phyloP scores from a whole-genome alignment of 768 basidiomycete genomes.

The Boletellus sp. region DNA sequence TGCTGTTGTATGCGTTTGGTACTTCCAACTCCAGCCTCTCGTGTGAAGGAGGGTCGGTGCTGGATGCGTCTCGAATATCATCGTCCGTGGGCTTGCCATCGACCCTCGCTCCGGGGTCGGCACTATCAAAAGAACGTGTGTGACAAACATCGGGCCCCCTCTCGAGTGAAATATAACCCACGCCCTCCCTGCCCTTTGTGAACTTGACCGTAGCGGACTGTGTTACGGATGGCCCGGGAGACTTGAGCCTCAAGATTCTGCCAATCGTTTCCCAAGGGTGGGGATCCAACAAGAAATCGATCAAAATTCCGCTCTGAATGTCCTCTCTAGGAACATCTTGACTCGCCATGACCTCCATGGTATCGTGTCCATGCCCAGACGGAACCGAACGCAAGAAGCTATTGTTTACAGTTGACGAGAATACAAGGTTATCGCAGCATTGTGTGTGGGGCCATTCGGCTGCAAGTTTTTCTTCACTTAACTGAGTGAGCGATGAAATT shows the following conservation, averaged over 20 bases:
- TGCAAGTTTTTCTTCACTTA: background rate
- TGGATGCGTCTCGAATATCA: background rate
- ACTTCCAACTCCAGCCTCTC: background rate
- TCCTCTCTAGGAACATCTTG: background rate
- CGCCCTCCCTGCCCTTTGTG: conserved; percentile 26
- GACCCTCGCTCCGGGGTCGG: background rate
- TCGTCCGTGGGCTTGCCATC: background rate
- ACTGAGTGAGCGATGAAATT: background rate
- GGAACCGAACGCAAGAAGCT: background rate
- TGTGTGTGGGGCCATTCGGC: background rate
- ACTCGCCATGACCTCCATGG: background rate
- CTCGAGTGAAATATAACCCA: conserved; percentile 18
- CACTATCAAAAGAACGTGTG: background rate
- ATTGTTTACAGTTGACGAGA: background rate
- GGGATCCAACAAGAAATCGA: conserved; percentile 31
- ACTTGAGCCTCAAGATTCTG: conserved; percentile 20
- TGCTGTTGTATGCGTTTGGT: background rate
- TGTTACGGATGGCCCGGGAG: background rate
- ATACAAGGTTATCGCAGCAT: background rate
- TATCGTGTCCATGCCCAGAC: background rate
- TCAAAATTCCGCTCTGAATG: background rate
- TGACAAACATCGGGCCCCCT: background rate
- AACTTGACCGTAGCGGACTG: conserved; percentile 9
- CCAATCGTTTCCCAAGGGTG: conserved; percentile 32
- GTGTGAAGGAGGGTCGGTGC: background rate